Base-by-base conservation (phyloP, 495 filamentous ascomycete genomes). In the Podospora anserina region DNA sequence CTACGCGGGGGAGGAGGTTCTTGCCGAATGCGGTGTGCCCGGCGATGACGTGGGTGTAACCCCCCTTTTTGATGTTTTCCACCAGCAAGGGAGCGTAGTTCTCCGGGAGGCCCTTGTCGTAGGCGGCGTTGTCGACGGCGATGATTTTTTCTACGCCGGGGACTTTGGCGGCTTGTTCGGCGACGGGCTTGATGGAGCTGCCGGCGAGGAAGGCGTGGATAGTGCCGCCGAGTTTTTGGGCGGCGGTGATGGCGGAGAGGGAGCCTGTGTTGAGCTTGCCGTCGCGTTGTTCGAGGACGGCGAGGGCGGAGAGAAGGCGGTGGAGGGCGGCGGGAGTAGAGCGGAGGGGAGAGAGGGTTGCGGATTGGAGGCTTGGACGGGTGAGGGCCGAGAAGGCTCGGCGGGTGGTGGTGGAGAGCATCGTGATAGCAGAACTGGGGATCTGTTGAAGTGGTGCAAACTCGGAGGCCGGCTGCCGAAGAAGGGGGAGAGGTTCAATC, bases 11-110 rank as follows among this genome's bases (percentile, higher is more conserved):
- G 81, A 98, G 85, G 53, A 98, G 81, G 78, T 90, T 93, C 87
- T 99, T 99, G 69, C 96, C 95, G 77, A 99, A 99, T 6, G 95
- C 96, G 19, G 94, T 96, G 84, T 97, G 92, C 54, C 90, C 90
- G 27, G 90, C 90, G 66, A 98, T 84, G 64, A 98, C 86, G 77
- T 99, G 95, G 69, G 94, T 97, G 80, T 88, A 97, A 70, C 88
- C 90, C 69, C 90, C 92, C 74, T 93, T 92, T 85, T 96, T 95
- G 80, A 99, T 91, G 79, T 97, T 99, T 79, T 97, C 93, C 28
- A 91, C 91, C 20, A 99, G 85, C 32, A 99, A 82, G 54, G 93
- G 91, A n/a, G 94, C 94, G 75, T 84, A 98, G 83, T 93, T 99
- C 82, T 99, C 95, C 28, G 95, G 89, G 4, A 99, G 87, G 28